Evolutionary conservation across 2,329 filamentous ascomycete species (phyloP).

Genomic region (Harringtonia lauricola): DNA sequence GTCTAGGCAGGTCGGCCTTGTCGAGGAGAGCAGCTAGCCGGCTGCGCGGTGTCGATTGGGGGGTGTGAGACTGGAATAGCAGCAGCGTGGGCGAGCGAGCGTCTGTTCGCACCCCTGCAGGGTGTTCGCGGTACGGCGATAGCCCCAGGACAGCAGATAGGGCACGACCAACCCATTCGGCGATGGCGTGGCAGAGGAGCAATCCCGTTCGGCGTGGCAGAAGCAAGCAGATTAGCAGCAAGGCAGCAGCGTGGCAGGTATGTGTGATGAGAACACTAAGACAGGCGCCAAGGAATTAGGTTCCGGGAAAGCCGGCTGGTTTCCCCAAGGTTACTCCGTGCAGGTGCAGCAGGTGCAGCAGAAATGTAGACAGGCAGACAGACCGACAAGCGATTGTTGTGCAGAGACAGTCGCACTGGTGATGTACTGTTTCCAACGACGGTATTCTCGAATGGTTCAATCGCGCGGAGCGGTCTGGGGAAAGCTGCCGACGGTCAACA

Average conservation of each 20-base stretch:
- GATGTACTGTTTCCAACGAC: too few species aligned
- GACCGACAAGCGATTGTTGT: too few species aligned
- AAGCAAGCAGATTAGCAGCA: background rate
- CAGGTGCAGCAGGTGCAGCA: too few species aligned
- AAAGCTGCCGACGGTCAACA: too few species aligned
- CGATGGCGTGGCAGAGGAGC: background rate
- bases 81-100: background rate
- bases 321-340: too few species aligned
- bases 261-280: background rate
- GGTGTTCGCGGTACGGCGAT: too few species aligned
- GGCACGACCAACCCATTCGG: conserved; percentile 2
- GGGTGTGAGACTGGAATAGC: background rate
- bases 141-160: background rate
- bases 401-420: too few species aligned
- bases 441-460: too few species aligned
- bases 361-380: too few species aligned
- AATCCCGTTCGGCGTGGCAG: background rate
- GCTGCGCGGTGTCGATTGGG: background rate
- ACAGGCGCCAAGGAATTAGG: conserved; percentile 1
- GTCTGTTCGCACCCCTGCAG: too few species aligned
- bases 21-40: background rate
- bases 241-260: too few species aligned
- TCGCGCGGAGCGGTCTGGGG: too few species aligned
- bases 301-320: conserved; percentile 3
- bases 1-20: background rate